Percentiles rank a stretch among this genome's conserved stretches.
Evolutionary conservation across 2,329 filamentous ascomycete species (phyloP).

Genomic region (Beauveria australis): DNA sequence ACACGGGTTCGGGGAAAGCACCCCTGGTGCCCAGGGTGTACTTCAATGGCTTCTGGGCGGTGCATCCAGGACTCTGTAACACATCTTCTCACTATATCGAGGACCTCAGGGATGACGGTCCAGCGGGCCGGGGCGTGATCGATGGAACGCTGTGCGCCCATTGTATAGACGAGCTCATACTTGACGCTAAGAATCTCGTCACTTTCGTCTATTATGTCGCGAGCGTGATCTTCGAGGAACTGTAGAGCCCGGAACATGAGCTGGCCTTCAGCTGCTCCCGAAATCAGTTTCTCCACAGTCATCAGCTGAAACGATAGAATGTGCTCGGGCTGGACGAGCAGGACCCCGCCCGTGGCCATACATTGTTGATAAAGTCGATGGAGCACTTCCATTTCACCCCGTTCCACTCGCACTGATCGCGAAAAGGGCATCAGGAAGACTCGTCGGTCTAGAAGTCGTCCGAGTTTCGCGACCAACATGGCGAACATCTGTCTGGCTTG

Average conservation of each 20-base stretch:
- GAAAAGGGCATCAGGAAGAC: conserved; percentile 54
- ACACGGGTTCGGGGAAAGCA: background rate
- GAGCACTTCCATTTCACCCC: conserved; percentile 27
- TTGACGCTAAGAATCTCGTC: conserved; percentile 55
- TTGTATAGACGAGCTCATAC: conserved; percentile 56
- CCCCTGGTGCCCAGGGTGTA: background rate
- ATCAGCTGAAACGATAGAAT: conserved; percentile 57
- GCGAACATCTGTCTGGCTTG: conserved; percentile 53
- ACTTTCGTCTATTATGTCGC: conserved; percentile 57
- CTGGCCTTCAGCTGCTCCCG: too few relatives aligned
- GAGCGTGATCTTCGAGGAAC: conserved; percentile 26
- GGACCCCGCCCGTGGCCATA: conserved; percentile 38
- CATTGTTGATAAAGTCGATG: conserved; percentile 35
- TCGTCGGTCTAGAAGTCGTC: conserved; percentile 44
- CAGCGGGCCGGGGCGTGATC: conserved; percentile 49
- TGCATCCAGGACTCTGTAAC: background rate
- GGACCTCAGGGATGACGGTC: conserved; percentile 37
- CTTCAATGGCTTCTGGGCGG: background rate
- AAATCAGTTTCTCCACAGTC: conserved; percentile 23
- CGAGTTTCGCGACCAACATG: conserved; percentile 45
- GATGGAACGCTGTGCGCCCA: conserved; percentile 42
- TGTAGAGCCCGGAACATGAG: background rate
- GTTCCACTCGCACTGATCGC: conserved; percentile 31
- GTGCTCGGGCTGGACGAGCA: conserved; percentile 57
- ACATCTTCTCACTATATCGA: background rate